Evolutionary conservation across 176 grass and related monocot genomes (phyloP).

Genomic region (Oryza glumipatula): DNA sequence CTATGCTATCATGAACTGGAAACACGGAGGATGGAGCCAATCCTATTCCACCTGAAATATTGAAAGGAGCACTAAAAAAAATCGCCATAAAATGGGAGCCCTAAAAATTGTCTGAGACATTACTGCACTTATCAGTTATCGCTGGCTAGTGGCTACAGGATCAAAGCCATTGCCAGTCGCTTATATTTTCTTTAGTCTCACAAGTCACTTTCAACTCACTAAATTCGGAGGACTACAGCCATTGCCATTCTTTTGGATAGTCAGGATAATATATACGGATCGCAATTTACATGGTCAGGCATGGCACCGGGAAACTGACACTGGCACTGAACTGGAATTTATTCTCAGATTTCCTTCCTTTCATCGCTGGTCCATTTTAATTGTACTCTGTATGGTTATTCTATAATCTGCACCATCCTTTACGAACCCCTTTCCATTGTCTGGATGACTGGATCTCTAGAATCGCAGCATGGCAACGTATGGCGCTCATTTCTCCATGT

Average conservation of each 20-base stretch:
- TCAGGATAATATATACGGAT: slow-evolving; percentile 29
- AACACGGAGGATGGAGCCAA: not conserved
- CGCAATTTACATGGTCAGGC: slow-evolving; percentile 12
- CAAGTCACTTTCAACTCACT: not conserved
- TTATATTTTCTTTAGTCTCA: not conserved
- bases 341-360: slow-evolving; percentile 34
- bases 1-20: not conserved
- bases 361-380: slow-evolving; percentile 23
- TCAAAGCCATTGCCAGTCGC: slow-evolving; percentile 2
- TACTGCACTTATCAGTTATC: slow-evolving; percentile 24
- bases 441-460: not conserved
- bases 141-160: not conserved
- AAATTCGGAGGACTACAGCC: not conserved
- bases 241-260: slow-evolving; percentile 20
- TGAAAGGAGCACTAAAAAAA: slow-evolving; percentile 2
- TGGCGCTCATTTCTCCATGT: not conserved
- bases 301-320: not conserved
- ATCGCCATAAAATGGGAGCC: not conserved
- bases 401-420: slow-evolving; percentile 51
- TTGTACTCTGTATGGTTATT: slow-evolving; percentile 29
- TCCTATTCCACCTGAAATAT: not conserved
- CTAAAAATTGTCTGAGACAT: not conserved
- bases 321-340: slow-evolving; percentile 30
- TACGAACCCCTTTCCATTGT: slow-evolving; percentile 19
- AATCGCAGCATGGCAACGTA: not conserved